A percentile compares a stretch with the other conserved stretches of the same genome.
Conservation (phyloP, 768 basidiomycete species). For the Pulveroboletus frians region DNA sequence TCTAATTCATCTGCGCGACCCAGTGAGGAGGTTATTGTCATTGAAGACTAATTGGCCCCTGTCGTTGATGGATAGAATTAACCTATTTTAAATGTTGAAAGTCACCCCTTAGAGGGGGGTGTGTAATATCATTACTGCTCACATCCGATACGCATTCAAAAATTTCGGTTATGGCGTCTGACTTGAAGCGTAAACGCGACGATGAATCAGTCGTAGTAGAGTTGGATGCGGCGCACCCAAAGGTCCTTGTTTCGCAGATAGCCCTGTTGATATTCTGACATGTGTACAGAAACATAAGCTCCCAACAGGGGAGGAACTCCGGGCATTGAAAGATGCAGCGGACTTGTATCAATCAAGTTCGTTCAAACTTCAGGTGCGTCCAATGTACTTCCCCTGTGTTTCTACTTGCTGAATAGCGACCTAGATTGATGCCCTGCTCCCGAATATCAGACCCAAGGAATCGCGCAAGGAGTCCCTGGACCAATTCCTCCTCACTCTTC, state of each 20-base stretch:
- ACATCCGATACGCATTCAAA: background rate
- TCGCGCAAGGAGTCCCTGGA: slow-evolving; percentile 56
- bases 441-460: slow-evolving; percentile 62
- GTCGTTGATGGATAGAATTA: background rate
- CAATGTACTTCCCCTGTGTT: background rate
- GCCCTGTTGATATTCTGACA: background rate
- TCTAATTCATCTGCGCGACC: slow-evolving; percentile 15
- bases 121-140: background rate
- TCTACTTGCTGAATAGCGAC: slow-evolving; percentile 7
- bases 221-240: slow-evolving; percentile 4
- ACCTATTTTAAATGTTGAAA: background rate
- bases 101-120: slow-evolving; percentile 13
- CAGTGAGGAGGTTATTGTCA: slow-evolving; percentile 41
- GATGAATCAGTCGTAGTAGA: background rate
- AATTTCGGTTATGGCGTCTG: slow-evolving; percentile 17
- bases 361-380: slow-evolving; percentile 76
- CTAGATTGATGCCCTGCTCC: slow-evolving; percentile 76
- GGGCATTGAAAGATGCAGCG: slow-evolving; percentile 65
- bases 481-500: slow-evolving; percentile 61
- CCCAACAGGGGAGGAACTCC: slow-evolving; percentile 67
- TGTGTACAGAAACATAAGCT: slow-evolving; percentile 36
- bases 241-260: slow-evolving; percentile 11
- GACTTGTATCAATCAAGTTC: slow-evolving; percentile 72
- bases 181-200: slow-evolving; percentile 27
- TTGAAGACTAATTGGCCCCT: slow-evolving; percentile 31